Percentiles rank a stretch among this genome's conserved stretches.
phyloP scores from a whole-genome alignment of 306 rosid genomes.

The Spatholobus suberectus region DNA sequence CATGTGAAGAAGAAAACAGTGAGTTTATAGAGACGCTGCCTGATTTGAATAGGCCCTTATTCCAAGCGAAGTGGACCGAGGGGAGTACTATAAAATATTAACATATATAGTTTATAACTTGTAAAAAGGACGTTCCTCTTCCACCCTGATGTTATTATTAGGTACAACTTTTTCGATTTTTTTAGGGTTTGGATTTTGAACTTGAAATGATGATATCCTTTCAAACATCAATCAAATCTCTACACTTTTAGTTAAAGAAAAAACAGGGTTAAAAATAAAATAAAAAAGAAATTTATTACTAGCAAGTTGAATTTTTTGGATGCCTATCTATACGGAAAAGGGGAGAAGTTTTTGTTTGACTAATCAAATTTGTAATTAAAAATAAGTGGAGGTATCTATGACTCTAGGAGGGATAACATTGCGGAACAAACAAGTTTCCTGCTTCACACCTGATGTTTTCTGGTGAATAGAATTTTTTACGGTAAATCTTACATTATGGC shows the following conservation, averaged over 20 bases:
- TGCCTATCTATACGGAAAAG: no score
- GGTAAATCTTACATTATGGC: no score
- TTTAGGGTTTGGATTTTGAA: neutral
- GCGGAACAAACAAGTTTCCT: no score
- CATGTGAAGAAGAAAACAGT: neutral
- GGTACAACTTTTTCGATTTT: neutral
- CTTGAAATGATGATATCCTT: neutral
- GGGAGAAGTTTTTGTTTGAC: no score
- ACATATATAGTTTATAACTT: neutral
- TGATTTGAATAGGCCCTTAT: neutral
- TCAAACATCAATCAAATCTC: neutral
- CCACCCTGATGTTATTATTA: neutral
- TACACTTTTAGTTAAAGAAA: neutral
- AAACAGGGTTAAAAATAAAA: neutral
- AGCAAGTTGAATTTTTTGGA: no score
- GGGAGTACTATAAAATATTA: neutral
- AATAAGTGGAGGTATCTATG: no score
- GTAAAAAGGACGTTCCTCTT: neutral
- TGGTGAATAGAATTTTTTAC: no score
- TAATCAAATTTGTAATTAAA: no score
- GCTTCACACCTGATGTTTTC: no score
- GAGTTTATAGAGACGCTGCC: neutral
- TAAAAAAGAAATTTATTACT: no score
- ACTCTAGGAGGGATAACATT: no score
- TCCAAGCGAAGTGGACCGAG: neutral